These are phyloP conservation scores for Prunus fruticosa DNA, from an alignment of 306 rosid genomes.

Conservation along the genomic window DNA sequence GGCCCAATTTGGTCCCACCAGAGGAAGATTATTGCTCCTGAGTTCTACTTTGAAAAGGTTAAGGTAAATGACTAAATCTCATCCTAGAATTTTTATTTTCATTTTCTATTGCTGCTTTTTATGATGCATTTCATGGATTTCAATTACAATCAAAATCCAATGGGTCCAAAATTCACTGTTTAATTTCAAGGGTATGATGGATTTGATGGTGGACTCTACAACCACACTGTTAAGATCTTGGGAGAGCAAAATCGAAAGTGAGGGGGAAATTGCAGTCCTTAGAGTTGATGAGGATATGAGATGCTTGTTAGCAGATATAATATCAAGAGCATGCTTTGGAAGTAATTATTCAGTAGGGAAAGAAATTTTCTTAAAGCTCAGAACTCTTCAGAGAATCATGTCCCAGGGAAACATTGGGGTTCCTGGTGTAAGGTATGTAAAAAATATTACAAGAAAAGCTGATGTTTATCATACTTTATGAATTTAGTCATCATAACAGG, in stretches of 20 bases:
- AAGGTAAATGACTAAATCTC: constrained; percentile 23
- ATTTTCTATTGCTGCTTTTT: too few relatives aligned
- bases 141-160: too few relatives aligned
- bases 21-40: constrained; percentile 43
- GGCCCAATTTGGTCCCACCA: constrained; percentile 46
- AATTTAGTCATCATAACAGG: neutral
- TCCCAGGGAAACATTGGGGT: constrained; percentile 41
- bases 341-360: constrained; percentile 59
- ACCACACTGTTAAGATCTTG: constrained; percentile 39
- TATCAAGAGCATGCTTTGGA: constrained; percentile 67
- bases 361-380: constrained; percentile 59
- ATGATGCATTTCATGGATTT: too few relatives aligned
- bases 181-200: constrained; percentile 52
- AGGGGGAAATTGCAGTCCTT: constrained; percentile 41
- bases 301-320: constrained; percentile 60
- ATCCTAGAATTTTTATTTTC: neutral
- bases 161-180: neutral
- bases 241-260: constrained; percentile 46
- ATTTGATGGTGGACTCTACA: constrained; percentile 58
- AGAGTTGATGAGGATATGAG: constrained; percentile 46
- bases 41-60: constrained; percentile 36
- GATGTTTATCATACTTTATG: neutral
- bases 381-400: constrained; percentile 50
- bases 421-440: constrained; percentile 52
- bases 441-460: neutral